Conservation (phyloP, 495 filamentous ascomycete species). For the Talaromyces adpressus region DNA sequence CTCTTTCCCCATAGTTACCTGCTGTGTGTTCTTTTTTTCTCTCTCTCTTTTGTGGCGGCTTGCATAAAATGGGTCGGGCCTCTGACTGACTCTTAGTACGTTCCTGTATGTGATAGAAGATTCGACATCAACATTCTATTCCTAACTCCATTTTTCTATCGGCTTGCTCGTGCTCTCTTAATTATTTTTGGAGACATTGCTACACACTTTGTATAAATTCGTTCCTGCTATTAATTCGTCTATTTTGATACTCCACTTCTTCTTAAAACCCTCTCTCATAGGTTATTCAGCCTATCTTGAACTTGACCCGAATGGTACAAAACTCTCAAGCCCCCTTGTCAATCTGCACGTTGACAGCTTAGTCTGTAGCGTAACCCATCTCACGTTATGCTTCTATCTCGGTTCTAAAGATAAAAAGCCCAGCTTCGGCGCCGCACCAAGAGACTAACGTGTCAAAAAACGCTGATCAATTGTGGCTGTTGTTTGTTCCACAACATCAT, state of each 20-base stretch:
- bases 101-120: not conserved
- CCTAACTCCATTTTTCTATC: not conserved
- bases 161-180: not conserved
- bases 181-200: not conserved
- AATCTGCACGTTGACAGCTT: constrained; percentile 1
- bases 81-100: not conserved
- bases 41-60: not conserved
- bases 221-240: not conserved
- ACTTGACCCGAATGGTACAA: not conserved
- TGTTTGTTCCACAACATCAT: not conserved
- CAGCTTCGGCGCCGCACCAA: not conserved
- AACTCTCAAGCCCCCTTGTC: not conserved
- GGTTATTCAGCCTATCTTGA: not conserved
- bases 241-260: not conserved
- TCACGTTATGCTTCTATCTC: not conserved
- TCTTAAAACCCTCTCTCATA: not conserved
- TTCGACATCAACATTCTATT: not conserved
- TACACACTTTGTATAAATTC: not conserved
- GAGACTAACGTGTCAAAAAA: not conserved
- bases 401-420: not conserved
- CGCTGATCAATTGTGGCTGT: constrained; percentile 2
- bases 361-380: not conserved
- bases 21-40: not conserved
- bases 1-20: not conserved
- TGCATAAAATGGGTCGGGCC: not conserved